phyloP scores from a whole-genome alignment of 495 filamentous ascomycete species.

The Bacidia rubella region DNA sequence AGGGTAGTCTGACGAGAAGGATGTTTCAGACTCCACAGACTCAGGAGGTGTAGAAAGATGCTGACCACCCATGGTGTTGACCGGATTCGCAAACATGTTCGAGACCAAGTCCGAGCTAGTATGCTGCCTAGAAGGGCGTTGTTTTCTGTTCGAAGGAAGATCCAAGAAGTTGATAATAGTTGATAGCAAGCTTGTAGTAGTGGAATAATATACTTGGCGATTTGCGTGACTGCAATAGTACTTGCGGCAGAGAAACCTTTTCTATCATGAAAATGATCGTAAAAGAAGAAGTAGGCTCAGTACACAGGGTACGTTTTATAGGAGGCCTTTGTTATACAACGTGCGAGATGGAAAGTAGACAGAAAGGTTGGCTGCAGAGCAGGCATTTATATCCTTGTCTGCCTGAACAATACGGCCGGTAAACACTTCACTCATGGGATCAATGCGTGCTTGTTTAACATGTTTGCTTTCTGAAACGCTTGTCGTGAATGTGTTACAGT shows the following conservation, averaged over 20 bases:
- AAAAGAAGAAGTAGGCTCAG: background rate
- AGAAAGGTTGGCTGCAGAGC: slow-evolving; percentile 9
- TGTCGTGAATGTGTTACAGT: background rate
- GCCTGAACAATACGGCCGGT: too few species aligned
- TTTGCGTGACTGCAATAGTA: too few species aligned
- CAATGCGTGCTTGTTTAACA: background rate
- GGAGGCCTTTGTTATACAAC: background rate
- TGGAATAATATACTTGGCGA: too few species aligned
- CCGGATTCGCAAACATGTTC: background rate
- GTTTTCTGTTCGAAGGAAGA: too few species aligned
- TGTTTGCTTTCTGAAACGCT: background rate
- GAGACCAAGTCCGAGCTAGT: background rate
- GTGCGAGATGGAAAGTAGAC: background rate
- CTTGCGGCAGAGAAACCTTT: too few species aligned
- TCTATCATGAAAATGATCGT: too few species aligned
- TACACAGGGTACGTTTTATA: background rate
- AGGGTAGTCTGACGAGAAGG: slow-evolving; percentile 18
- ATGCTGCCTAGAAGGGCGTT: background rate
- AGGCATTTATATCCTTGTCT: slow-evolving; percentile 1
- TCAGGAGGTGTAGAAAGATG: background rate
- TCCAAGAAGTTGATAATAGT: too few species aligned
- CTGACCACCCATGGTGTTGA: background rate
- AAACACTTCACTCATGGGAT: background rate
- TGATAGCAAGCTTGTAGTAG: too few species aligned
- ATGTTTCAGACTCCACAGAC: background rate